Conservation (phyloP, 2,329 filamentous ascomycete species). For the Cyclaneusma minus region DNA sequence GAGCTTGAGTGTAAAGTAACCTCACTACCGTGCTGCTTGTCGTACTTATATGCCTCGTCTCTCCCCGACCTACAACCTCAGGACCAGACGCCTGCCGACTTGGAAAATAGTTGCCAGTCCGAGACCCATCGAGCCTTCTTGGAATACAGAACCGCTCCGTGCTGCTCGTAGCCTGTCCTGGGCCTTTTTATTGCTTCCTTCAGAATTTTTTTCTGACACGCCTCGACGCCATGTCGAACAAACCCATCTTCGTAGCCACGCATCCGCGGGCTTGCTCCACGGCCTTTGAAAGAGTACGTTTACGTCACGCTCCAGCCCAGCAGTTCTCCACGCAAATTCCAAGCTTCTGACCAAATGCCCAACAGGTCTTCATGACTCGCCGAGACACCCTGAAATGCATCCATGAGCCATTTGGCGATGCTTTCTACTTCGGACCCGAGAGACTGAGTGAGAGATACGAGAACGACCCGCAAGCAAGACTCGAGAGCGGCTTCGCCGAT, state of each 20-base stretch:
- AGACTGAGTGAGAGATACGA: conserved; percentile 67
- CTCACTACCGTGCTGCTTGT: too few relatives aligned
- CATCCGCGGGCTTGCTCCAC: conserved; percentile 93
- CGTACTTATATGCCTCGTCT: too few relatives aligned
- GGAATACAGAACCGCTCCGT: too few relatives aligned
- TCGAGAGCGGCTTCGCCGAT: conserved; percentile 48
- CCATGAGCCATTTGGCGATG: conserved; percentile 94
- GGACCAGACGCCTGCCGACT: too few relatives aligned
- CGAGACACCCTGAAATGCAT: conserved; percentile 66
- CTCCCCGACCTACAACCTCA: too few relatives aligned
- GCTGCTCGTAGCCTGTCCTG: background rate
- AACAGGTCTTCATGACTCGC: conserved; percentile 90
- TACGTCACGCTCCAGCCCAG: background rate
- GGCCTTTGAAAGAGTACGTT: conserved; percentile 77
- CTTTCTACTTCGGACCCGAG: conserved; percentile 92
- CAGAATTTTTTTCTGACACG: too few relatives aligned
- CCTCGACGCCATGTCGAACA: conserved; percentile 47
- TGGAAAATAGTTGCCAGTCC: too few relatives aligned
- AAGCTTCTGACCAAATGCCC: conserved; percentile 2
- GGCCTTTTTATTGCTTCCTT: background rate
- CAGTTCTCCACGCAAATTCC: conserved; percentile 1
- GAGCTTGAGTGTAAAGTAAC: too few relatives aligned
- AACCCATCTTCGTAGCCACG: conserved; percentile 81
- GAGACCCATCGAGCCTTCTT: too few relatives aligned
- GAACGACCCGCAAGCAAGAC: conserved; percentile 39